These are phyloP conservation scores for Vicia sativa DNA, from an alignment of 306 rosid species.

Conservation along the genomic window DNA sequence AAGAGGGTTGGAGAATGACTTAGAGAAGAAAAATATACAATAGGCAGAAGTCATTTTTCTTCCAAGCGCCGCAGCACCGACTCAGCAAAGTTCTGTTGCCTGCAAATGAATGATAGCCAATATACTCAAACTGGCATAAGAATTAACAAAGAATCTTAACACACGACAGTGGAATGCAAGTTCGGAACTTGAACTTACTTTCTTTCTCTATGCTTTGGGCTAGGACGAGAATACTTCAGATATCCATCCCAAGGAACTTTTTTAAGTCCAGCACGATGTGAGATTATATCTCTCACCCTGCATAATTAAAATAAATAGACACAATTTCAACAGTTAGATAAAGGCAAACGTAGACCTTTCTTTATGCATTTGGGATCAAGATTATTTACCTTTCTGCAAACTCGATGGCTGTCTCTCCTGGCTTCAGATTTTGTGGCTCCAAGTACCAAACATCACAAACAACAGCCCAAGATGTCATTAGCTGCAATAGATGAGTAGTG, in stretches of 20 bases:
- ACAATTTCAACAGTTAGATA: slow-evolving; percentile 13
- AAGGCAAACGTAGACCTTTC: slow-evolving; percentile 1
- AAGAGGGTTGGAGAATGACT: slow-evolving; percentile 4
- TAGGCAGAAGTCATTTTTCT: slow-evolving; percentile 53
- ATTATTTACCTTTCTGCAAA: slow-evolving; percentile 88
- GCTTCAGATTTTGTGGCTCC: slow-evolving; percentile 88
- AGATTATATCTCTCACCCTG: slow-evolving; percentile 91
- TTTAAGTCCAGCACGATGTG: slow-evolving; percentile 87
- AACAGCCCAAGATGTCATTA: slow-evolving; percentile 99
- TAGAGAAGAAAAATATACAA: slow-evolving; percentile 21
- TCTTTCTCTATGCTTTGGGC: slow-evolving; percentile 85
- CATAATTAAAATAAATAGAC: slow-evolving; percentile 21
- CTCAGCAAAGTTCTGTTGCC: slow-evolving; percentile 94
- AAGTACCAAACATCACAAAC: slow-evolving; percentile 99
- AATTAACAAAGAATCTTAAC: background rate
- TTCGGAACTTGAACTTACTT: slow-evolving; percentile 54
- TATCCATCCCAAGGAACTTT: slow-evolving; percentile 99
- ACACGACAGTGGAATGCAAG: background rate
- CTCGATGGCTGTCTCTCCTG: slow-evolving; percentile 92
- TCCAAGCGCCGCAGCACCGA: slow-evolving; percentile 75
- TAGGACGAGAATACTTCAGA: slow-evolving; percentile 91
- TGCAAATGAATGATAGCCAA: slow-evolving; percentile 44
- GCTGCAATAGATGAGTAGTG: slow-evolving; percentile 90
- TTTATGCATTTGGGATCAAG: slow-evolving; percentile 8
- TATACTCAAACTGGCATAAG: slow-evolving; percentile 10